Evolutionary conservation across 768 basidiomycete genomes (phyloP), one percentile per base, ranked within the genome.

Genomic region (Amanita rimosa): DNA sequence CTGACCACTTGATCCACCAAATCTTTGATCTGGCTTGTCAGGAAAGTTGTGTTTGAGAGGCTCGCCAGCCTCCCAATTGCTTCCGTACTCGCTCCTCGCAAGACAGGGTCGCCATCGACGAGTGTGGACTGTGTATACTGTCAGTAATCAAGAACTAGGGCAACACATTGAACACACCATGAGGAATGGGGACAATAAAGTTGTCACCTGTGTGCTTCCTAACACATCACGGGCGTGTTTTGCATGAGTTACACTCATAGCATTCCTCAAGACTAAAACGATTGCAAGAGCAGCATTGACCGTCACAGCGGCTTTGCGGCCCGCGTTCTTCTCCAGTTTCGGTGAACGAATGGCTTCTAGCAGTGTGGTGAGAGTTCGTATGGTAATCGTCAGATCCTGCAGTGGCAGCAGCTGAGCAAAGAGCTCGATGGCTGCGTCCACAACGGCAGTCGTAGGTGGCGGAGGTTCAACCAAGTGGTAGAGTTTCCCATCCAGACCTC

Each of bases 1-100:
- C 74, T 90, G 49, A 98, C 91, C 19, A 98, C 86, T 57, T 92
- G 85, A 56, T 96, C 87, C 7, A 98, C 92, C 3, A 97, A 72
- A 53, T 80, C 80, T 63, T 96, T 96, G 53, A 91, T 84, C 62
- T 94, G 87, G 39, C 73, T 75, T 0, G 88, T 86, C 44, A 97
- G 71, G 69, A 93, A 95, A 36, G 73, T 76, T 6, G 83, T 89
- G 4, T 85, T 90, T 1, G 86, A 85, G 27, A 95, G 67, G 56
- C 79, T 85, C 6, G 89, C 85, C 6, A 98, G 67, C 13, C 89
- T 81, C 13, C 95, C 96, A 52, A 98, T 79, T 0, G 86, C 81
- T 62, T 96, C 92, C 54, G 92, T 93, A 33, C 84, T 81, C 0
- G 84, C 81, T 14, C 76, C 75, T 1, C 94, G 79, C 14, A 97